These are phyloP conservation scores for Breviolum minutum DNA, from an alignment of 73 alveolate species.

Conservation along the genomic window DNA sequence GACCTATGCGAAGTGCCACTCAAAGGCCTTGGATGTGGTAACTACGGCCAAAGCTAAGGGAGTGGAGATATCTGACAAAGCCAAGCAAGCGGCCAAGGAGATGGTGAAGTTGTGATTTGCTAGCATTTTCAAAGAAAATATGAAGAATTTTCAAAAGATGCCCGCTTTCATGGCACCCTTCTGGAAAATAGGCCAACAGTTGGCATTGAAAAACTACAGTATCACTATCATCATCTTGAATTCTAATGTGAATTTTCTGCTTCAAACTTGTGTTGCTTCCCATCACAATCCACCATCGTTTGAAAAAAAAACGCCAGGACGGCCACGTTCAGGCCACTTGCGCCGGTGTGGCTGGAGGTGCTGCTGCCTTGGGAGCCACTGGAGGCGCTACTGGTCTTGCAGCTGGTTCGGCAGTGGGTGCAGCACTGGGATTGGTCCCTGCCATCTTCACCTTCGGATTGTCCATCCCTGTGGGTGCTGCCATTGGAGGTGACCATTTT, in stretches of 20 bases:
- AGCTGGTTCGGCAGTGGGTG: constrained; percentile 42
- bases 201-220: too few species aligned
- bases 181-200: too few species aligned
- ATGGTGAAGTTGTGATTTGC: background rate
- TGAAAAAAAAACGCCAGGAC: constrained; percentile 11
- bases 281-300: background rate
- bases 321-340: constrained; percentile 59
- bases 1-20: background rate
- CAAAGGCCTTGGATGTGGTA: constrained; percentile 28
- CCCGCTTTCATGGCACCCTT: too few species aligned
- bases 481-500: constrained; percentile 34
- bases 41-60: constrained; percentile 40
- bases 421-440: constrained; percentile 39
- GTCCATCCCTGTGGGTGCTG: constrained; percentile 85
- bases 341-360: constrained; percentile 49
- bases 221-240: too few species aligned
- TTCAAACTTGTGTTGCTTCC: background rate
- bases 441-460: constrained; percentile 74
- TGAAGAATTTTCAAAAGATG: background rate
- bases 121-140: background rate
- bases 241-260: too few species aligned
- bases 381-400: constrained; percentile 80
- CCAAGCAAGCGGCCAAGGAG: constrained; percentile 54
- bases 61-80: constrained; percentile 35
- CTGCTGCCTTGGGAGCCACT: constrained; percentile 29